These are phyloP conservation scores for Elongisporangium prolatum DNA, from an alignment of 352 stramenopile species.

Conservation along the genomic window DNA sequence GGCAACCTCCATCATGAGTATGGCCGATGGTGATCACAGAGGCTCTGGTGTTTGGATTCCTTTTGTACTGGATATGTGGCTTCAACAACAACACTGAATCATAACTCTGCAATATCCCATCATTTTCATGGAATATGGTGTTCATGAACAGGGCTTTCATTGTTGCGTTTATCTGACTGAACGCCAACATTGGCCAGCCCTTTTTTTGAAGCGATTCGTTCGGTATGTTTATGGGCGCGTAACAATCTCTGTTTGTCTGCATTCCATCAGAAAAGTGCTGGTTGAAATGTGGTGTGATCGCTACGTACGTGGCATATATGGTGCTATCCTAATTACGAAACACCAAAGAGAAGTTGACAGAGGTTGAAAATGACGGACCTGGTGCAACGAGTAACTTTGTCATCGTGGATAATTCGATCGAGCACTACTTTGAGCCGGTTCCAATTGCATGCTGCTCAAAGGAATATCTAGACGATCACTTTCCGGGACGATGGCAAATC, in stretches of 20 bases:
- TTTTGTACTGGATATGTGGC: slow-evolving; percentile 82
- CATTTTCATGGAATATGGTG: slow-evolving; percentile 35
- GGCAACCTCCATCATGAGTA: slow-evolving; percentile 23
- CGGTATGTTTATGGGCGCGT: slow-evolving; percentile 12
- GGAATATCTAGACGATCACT: slow-evolving; percentile 71
- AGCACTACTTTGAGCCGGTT: too few species aligned
- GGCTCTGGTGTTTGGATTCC: slow-evolving; percentile 63
- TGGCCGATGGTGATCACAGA: slow-evolving; percentile 51
- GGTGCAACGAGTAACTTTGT: too few species aligned
- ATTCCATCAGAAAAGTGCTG: slow-evolving; percentile 16
- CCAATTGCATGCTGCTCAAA: slow-evolving; percentile 42
- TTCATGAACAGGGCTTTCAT: slow-evolving; percentile 37
- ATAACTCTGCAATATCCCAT: slow-evolving; percentile 59
- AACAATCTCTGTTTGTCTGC: slow-evolving; percentile 14
- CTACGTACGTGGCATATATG: slow-evolving; percentile 21
- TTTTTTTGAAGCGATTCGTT: slow-evolving; percentile 13
- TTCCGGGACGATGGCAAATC: slow-evolving; percentile 82
- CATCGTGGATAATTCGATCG: too few species aligned
- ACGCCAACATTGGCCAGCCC: slow-evolving; percentile 28
- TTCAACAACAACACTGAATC: slow-evolving; percentile 23
- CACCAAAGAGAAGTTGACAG: too few species aligned
- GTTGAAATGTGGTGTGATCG: slow-evolving; percentile 20
- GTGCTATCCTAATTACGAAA: slow-evolving; percentile 9
- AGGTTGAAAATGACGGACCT: too few species aligned
- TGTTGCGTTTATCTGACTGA: slow-evolving; percentile 20